Evolutionary conservation across 1,284 basidiomycete species (phyloP), one percentile per base, ranked within the genome.

Genomic region (Rhodotorula sp.): DNA sequence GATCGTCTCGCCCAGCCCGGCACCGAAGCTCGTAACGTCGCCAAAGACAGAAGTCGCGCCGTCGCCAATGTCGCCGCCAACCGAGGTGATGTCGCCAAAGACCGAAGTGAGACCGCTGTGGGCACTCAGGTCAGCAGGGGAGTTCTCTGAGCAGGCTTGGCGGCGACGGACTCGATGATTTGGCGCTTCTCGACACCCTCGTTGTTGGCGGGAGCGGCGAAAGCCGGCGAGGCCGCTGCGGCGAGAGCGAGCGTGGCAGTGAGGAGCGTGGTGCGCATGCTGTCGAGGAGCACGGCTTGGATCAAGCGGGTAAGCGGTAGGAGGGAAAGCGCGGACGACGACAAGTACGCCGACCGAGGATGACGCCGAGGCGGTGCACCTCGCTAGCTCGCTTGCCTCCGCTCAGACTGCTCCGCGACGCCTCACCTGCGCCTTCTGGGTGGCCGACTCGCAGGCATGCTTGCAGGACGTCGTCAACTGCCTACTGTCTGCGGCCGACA

Each of bases 151-250:
- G 34, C 34, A 34, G 34, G 34, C 34, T 34, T 34, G 27, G 34
- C 1, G 13, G 49, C 27, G 49, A 50, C 70, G 21, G 60, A 71
- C 70, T 54, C 61, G 48, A 71, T 58, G 66, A 72, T 63, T 41
- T 72, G 70, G 21, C 70, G 70, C 63, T 71, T 62, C 19, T 62
- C 52, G 50, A 62, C 21, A 10, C 27, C 44, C n/a, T 64, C 21
- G 42, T 61, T 34, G 42, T 21, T 34, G 34, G 48, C 45, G 44
- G 44, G 52, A 19, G 66, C 66, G 23, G 54, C 70, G 49, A 66
- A 45, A 7, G 56, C 49, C 2, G 64, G 55, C 7, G 61, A 5
- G 19, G 56, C 54, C 25, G 53, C 27, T 27, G 54, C 59, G 21
- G 45, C 45, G 56, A 62, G 19, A 19, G 66, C 66, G 55, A 72